These are phyloP conservation scores for Boletus speciosus DNA, from an alignment of 768 basidiomycete species.

Conservation along the genomic window DNA sequence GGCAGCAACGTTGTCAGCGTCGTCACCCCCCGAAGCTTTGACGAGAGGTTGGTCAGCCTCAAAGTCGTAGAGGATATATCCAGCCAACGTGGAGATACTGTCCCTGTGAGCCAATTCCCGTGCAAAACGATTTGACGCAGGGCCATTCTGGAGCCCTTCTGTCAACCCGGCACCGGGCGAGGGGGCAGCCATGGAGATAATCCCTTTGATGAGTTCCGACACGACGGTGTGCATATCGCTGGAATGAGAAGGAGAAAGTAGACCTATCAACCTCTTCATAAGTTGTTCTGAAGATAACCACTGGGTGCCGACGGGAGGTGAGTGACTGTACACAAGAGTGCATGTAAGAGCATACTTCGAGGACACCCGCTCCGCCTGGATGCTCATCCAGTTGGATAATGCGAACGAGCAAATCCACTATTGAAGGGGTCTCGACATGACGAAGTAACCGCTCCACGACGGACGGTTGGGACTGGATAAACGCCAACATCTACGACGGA, in stretches of 20 bases:
- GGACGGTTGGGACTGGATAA: constrained; percentile 79
- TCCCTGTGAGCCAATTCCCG: constrained; percentile 78
- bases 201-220: constrained; percentile 88
- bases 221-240: constrained; percentile 81
- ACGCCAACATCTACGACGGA: constrained; percentile 76
- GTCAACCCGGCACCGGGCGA: constrained; percentile 75
- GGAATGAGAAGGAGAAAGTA: constrained; percentile 75
- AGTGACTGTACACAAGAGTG: constrained; percentile 30
- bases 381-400: constrained; percentile 88
- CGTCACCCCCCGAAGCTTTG: constrained; percentile 12
- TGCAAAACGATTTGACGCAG: constrained; percentile 82
- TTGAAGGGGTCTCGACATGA: constrained; percentile 85
- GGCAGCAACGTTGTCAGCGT: constrained; percentile 9
- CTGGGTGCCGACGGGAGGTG: constrained; percentile 41
- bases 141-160: constrained; percentile 63
- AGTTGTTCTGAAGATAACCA: constrained; percentile 87
- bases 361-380: constrained; percentile 74
- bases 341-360: constrained; percentile 65
- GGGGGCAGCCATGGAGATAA: constrained; percentile 91
- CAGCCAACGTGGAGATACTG: constrained; percentile 66
- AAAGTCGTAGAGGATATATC: constrained; percentile 75
- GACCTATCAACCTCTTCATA: constrained; percentile 73
- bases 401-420: constrained; percentile 88
- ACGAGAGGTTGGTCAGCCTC: constrained; percentile 19
- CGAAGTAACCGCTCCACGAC: constrained; percentile 78